A percentile compares a stretch with the other conserved stretches of the same genome.
These are phyloP conservation scores for Tausonia pullulans DNA, from an alignment of 1,284 basidiomycete genomes.

Conservation along the genomic window DNA sequence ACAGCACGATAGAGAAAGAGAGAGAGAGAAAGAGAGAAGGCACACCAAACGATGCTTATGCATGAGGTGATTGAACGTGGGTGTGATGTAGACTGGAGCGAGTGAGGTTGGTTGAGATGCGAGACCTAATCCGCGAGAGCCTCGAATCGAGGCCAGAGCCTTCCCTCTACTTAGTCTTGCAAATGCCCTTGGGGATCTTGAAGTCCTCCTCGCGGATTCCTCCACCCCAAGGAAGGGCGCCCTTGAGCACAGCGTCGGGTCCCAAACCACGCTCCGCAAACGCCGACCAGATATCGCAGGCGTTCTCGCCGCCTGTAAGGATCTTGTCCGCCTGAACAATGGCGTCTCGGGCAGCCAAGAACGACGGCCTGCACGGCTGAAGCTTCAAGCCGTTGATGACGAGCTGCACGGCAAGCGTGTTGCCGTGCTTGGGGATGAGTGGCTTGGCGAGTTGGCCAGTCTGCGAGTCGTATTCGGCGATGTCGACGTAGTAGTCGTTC, in stretches of 20 bases:
- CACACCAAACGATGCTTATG: too few species aligned
- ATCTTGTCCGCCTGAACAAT: slow-evolving; percentile 87
- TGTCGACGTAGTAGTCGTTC: slow-evolving; percentile 57
- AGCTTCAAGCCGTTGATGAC: slow-evolving; percentile 88
- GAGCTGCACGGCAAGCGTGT: slow-evolving; percentile 75
- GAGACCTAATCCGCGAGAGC: too few species aligned
- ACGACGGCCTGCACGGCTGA: slow-evolving; percentile 79
- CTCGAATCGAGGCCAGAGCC: too few species aligned
- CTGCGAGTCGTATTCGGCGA: slow-evolving; percentile 24
- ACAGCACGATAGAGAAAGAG: too few species aligned
- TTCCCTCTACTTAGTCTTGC: slow-evolving; percentile 21
- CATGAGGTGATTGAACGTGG: too few species aligned
- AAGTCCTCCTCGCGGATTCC: slow-evolving; percentile 47
- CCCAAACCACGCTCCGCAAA: slow-evolving; percentile 78
- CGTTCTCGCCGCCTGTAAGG: slow-evolving; percentile 84
- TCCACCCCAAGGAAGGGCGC: slow-evolving; percentile 88
- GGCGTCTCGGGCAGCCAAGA: slow-evolving; percentile 85
- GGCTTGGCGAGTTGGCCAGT: slow-evolving; percentile 41
- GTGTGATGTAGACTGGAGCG: too few species aligned
- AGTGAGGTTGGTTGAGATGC: too few species aligned
- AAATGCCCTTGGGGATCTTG: slow-evolving; percentile 34
- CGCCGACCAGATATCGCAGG: slow-evolving; percentile 76
- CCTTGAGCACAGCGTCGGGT: slow-evolving; percentile 55
- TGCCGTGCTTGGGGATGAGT: slow-evolving; percentile 80
- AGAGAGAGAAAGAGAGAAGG: too few species aligned